These are phyloP conservation scores for Houttuynia cordata DNA, from an alignment of 164 flowering plant species.

Conservation along the genomic window DNA sequence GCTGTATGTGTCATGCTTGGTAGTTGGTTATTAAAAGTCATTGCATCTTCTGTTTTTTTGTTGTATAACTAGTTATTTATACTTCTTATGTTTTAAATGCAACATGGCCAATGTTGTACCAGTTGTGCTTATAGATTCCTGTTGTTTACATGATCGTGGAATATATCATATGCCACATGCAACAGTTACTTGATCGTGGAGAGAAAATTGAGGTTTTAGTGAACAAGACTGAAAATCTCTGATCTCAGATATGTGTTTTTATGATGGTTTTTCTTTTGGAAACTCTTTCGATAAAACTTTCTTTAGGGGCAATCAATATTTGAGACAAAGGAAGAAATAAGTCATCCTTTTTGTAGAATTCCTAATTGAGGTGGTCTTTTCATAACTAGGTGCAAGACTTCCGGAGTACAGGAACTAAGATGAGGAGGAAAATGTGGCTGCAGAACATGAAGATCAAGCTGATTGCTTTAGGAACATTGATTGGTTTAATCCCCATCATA, in stretches of 20 bases:
- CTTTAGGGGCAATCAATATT: too few species aligned
- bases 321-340: too few species aligned
- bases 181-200: conserved; percentile 92
- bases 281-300: too few species aligned
- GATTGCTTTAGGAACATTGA: conserved; percentile 14
- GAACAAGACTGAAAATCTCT: conserved; percentile 91
- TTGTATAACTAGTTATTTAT: too few species aligned
- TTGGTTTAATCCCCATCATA: conserved; percentile 17
- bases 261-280: background rate
- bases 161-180: background rate
- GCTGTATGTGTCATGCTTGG: too few species aligned
- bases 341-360: background rate
- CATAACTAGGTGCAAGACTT: conserved; percentile 13
- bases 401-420: conserved; percentile 12
- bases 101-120: too few species aligned
- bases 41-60: too few species aligned
- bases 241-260: conserved; percentile 58
- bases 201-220: conserved; percentile 88
- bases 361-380: background rate
- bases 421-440: conserved; percentile 20
- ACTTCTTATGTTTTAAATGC: too few species aligned
- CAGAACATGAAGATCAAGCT: conserved; percentile 22
- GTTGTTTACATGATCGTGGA: too few species aligned
- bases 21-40: too few species aligned
- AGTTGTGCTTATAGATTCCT: too few species aligned